Base-by-base conservation (phyloP, 148 eudicot genomes). In the Euryodendron excelsum region DNA sequence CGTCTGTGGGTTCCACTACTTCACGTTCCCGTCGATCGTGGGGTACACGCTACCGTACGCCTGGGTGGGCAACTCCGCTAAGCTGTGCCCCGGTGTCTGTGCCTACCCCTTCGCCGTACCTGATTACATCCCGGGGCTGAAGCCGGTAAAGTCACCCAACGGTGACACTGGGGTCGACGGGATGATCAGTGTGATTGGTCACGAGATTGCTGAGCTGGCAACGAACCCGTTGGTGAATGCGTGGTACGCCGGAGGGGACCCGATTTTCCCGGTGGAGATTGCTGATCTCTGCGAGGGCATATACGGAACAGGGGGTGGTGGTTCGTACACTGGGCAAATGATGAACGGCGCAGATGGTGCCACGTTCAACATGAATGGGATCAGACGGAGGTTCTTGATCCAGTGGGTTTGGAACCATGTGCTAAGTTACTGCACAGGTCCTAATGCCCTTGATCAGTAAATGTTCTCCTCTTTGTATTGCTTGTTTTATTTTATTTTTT, bases 281-380 rank as follows among this genome's bases (percentile, higher is more conserved):
- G 99, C 96, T 13, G 99, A 95, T 78, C 81, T 95, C 14, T 95
- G 99, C 55, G 97, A 93, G 84, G 99, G 99, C 3, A 93, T 95
- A 45, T 95, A 93, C 30, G 99, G 99, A 21, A 87, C 93, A 0
- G 97, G 97, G 0, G 99, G 97, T 0, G 97, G 97, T 5, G 99
- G 99, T 65, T 93, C 97, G 18, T 95, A 95, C 48, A 91, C 96
- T 0, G 99, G 99, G 15, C 94, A 89, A 61, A 85, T 95, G 92
- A 15, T 91, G 83, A 88, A 85, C 85, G 96, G 84, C 31, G 69
- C 48, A 4, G 97, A 87, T 80, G 98, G 98, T 41, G 97, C 97
- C 85, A 91, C 98, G 78, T 95, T 85, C 72, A 95, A 95, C 62
- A 85, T 95, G 89, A 85, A 86, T 69, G 98, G 98, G 48, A 79